Conservation (phyloP, 1,284 basidiomycete genomes). For the Malassezia sympodialis region DNA sequence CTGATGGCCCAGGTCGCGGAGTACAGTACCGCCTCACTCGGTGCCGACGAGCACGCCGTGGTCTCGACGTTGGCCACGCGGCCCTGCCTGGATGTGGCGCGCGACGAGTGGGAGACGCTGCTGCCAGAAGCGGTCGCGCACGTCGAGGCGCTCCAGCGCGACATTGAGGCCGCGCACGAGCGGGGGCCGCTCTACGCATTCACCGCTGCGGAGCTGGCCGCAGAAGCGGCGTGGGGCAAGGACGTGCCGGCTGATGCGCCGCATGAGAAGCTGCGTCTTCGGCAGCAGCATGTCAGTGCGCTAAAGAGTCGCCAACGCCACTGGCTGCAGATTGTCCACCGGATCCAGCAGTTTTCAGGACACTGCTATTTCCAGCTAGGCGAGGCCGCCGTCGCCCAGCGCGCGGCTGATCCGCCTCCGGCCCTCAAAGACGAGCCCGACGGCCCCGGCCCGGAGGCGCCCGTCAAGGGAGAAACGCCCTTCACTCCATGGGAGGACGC, state of each 20-base stretch:
- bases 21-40: neutral
- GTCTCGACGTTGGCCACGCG: neutral
- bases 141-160: slow-evolving; percentile 18
- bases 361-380: slow-evolving; percentile 38
- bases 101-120: slow-evolving; percentile 10
- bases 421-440: neutral
- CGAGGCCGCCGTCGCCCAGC: slow-evolving; percentile 13
- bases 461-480: neutral
- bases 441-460: neutral
- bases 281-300: slow-evolving; percentile 19
- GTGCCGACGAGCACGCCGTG: neutral
- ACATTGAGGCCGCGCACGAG: slow-evolving; percentile 16
- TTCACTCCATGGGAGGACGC: slow-evolving; percentile 27
- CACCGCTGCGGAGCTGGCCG: slow-evolving; percentile 18
- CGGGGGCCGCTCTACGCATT: slow-evolving; percentile 29
- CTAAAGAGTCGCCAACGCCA: slow-evolving; percentile 22
- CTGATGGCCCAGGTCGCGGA: slow-evolving; percentile 2
- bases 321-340: slow-evolving; percentile 32
- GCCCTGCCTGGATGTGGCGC: slow-evolving; percentile 1
- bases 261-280: slow-evolving; percentile 12
- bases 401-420: neutral
- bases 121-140: slow-evolving; percentile 20
- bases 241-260: slow-evolving; percentile 4
- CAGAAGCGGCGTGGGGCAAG: slow-evolving; percentile 10
- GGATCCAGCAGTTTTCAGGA: slow-evolving; percentile 33